A percentile compares a stretch with the other conserved stretches of the same genome.
Evolutionary conservation across 192 early-diverging fungal species (phyloP).

Genomic region (Powellomyces hirtus): DNA sequence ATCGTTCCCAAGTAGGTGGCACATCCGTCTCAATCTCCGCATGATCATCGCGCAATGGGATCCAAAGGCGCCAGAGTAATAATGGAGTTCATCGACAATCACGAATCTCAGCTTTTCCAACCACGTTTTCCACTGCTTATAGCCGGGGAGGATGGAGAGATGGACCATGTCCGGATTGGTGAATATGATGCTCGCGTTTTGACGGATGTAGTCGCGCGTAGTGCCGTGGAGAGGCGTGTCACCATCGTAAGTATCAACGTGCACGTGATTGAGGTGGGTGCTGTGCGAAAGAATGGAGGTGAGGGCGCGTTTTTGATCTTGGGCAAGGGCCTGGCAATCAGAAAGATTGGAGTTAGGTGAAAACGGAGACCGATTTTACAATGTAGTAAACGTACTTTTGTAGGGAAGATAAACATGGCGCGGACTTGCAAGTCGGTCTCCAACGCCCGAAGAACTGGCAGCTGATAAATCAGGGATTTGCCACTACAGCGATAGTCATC

Average conservation of each 20-base stretch:
- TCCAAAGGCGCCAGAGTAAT: slow-evolving; percentile 67
- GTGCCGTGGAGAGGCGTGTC: slow-evolving; percentile 49
- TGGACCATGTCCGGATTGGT: slow-evolving; percentile 87
- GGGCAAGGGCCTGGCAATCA: slow-evolving; percentile 67
- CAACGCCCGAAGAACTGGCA: slow-evolving; percentile 59
- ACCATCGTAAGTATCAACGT: slow-evolving; percentile 60
- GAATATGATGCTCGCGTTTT: slow-evolving; percentile 58
- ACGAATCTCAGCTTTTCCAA: slow-evolving; percentile 54
- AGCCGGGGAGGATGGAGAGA: slow-evolving; percentile 60
- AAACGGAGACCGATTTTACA: slow-evolving; percentile 6
- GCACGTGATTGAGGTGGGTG: slow-evolving; percentile 19
- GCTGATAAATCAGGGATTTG: slow-evolving; percentile 78
- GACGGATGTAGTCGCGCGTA: slow-evolving; percentile 48
- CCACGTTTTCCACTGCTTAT: slow-evolving; percentile 57
- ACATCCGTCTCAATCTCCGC: slow-evolving; percentile 61
- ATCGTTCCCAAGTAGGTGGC: slow-evolving; percentile 43
- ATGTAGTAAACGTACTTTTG: slow-evolving; percentile 65
- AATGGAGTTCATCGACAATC: slow-evolving; percentile 75
- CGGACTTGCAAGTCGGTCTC: slow-evolving; percentile 34
- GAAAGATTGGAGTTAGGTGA: too few relatives aligned
- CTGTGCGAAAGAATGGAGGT: slow-evolving; percentile 24
- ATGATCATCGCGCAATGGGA: slow-evolving; percentile 64
- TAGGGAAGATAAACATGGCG: slow-evolving; percentile 72
- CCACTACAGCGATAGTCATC: slow-evolving; percentile 54
- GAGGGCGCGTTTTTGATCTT: slow-evolving; percentile 69